Conservation (phyloP, 306 rosid species). For the Canavalia gladiata region DNA sequence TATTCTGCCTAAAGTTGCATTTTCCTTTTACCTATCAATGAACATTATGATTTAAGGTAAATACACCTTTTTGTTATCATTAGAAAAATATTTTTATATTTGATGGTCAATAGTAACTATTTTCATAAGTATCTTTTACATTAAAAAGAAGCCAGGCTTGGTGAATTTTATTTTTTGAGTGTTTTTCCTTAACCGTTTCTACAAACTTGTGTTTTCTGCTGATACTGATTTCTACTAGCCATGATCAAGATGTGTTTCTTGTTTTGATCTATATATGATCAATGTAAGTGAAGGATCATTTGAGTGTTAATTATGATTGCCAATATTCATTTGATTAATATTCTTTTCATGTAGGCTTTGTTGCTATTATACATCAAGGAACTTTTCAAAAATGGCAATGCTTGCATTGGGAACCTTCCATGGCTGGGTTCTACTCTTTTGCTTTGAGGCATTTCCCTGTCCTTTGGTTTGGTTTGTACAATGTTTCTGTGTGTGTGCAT, state of each 20-base stretch:
- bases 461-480: background rate
- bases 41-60: background rate
- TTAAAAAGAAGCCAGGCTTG: background rate
- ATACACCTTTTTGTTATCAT: background rate
- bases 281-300: background rate
- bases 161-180: background rate
- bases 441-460: background rate
- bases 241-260: background rate
- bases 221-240: background rate
- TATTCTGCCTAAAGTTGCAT: conserved; percentile 40
- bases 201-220: background rate
- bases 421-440: background rate
- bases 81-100: background rate
- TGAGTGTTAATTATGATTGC: background rate
- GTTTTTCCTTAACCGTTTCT: background rate
- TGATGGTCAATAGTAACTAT: background rate
- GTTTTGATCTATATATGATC: background rate
- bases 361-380: background rate
- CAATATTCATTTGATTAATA: background rate
- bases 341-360: background rate
- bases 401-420: background rate
- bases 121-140: conserved; percentile 17
- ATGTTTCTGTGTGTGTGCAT: background rate
- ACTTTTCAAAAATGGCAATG: background rate
- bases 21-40: conserved; percentile 23